Base-by-base conservation (phyloP, 2,329 filamentous ascomycete species). In the Fusarium aywerte region DNA sequence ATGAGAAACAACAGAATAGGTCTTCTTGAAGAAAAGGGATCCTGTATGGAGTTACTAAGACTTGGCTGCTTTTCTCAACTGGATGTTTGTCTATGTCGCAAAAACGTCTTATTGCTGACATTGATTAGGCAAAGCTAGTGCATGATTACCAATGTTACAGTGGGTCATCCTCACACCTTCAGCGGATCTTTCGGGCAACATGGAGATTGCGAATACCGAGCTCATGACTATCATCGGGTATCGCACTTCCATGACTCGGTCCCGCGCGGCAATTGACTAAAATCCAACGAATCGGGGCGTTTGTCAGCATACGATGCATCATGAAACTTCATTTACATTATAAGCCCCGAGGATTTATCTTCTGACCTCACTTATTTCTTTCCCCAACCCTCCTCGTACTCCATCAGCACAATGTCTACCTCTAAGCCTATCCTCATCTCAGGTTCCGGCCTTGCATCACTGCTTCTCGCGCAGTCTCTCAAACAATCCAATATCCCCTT, bases 401-500 rank as follows among this genome's bases (percentile, higher is more conserved):
- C 10, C 0, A 3, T 13, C 15, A 20, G n/a, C 11, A 47, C 13
- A 23, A 73, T 73, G 72, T 47, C 71, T 12, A 29, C 36, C 12
- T 49, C 43, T 20, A 78, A 78, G 25, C 76, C 76, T 1, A 74
- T 83, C 20, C 76, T 82, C 18, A 83, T 83, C 51, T 78, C 80
- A 4, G 82, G 82, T 65, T 80, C 76, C 0, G 82, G 82, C 54
- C 71, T 83, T 5, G 73, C 80, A 4, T 82, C 81, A 0, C 77
- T 84, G 3, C 73, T 83, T 0, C 74, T 84, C 2, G 82, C 79
- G 1, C 81, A 81, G 42, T 80, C 80, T 9, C 77, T 83, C 1
- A 78, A 76, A 3, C 72, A 63, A 3, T 76, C 79, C 43, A 73
- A 73, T 0, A 82, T 85, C n/a, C 80, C 82, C 1, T 88, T 86